Percentiles rank a stretch among this genome's conserved stretches.
These are phyloP conservation scores for Ogataea populi-albae DNA, from an alignment of 805 yeast species.

Conservation along the genomic window DNA sequence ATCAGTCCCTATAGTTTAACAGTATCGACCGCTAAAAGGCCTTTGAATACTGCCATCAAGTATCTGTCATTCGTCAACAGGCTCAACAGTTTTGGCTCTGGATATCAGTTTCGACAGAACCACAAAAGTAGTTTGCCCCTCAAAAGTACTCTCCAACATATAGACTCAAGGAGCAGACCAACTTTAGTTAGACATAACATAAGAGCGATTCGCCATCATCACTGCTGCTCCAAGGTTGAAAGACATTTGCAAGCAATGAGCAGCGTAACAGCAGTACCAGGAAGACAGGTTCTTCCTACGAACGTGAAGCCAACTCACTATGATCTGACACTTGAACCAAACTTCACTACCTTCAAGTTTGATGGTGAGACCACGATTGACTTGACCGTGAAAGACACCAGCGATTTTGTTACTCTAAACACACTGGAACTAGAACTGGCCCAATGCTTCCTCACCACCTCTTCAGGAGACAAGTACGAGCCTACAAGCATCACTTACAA, in stretches of 20 bases:
- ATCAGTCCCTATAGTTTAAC: too few relatives aligned
- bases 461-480: slow-evolving; percentile 17
- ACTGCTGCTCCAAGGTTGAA: slow-evolving; percentile 13
- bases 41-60: too few relatives aligned
- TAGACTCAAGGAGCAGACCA: too few relatives aligned
- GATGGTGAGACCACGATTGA: slow-evolving; percentile 53
- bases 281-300: slow-evolving; percentile 34
- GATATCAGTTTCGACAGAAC: too few relatives aligned
- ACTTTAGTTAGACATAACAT: too few relatives aligned
- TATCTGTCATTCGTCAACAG: too few relatives aligned
- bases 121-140: too few relatives aligned
- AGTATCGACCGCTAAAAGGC: too few relatives aligned
- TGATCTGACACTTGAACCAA: slow-evolving; percentile 48
- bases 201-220: slow-evolving; percentile 12
- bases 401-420: slow-evolving; percentile 49
- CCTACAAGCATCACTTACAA: slow-evolving; percentile 31
- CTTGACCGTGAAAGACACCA: slow-evolving; percentile 42
- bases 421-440: slow-evolving; percentile 29
- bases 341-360: slow-evolving; percentile 41
- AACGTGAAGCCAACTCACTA: slow-evolving; percentile 78
- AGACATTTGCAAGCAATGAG: slow-evolving; percentile 11
- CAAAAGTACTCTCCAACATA: too few relatives aligned
- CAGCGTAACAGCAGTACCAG: slow-evolving; percentile 13
- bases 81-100: too few relatives aligned
- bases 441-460: slow-evolving; percentile 17